Base-by-base conservation (phyloP, 23 red algal species). In the Gracilaria vermiculophylla region DNA sequence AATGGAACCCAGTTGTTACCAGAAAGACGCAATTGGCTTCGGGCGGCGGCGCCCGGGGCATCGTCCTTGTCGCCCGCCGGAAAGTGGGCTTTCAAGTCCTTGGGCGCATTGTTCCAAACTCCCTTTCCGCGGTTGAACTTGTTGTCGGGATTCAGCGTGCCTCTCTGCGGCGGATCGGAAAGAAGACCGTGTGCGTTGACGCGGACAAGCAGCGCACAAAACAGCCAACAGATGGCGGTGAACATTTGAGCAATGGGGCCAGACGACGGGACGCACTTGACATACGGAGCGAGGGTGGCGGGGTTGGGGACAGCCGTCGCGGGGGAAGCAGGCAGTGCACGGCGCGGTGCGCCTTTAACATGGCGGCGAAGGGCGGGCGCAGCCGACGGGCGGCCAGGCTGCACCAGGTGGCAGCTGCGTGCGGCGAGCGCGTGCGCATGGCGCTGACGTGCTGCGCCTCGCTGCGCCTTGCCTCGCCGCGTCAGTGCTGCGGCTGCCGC, bases 1-100 rank as follows among this genome's bases (percentile, higher is more conserved):
- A 86, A 93, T 20, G 80, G 79, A 12, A 64, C 42, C 90, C 90
- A 93, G 50, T 77, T 77, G 20, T 60, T 60, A 31, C 15, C 19
- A 13, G 84, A 45, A 28, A 20, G 65, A 8, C 84, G 69, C 25
- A 70, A 11, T 53, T 88, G 84, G 23, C 62, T 73, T 3, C 69
- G 20, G 13, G 58, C 84, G 11, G 52, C 84, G 49, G 69, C 62
- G 25, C 69, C 69, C 16, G 84, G 84, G 17, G 28, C 54, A 43
- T 57, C 39, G n/a, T 64, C 40, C 53, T 88, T 88, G 36, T 88
- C 72, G 0, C 84, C 84, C 3, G 84, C 66, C 48, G 84, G 84
- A 40, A 88, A 88, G 39, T 88, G 84, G 21, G 84, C 45, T 34
- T 77, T 58, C 23, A 62, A 41, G 51, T 88, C 84, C 33, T 48